A percentile compares a stretch with the other conserved stretches of the same genome.
These are phyloP conservation scores for Entrophospora sp. DNA, from an alignment of 192 early-diverging fungal species.

Conservation along the genomic window DNA sequence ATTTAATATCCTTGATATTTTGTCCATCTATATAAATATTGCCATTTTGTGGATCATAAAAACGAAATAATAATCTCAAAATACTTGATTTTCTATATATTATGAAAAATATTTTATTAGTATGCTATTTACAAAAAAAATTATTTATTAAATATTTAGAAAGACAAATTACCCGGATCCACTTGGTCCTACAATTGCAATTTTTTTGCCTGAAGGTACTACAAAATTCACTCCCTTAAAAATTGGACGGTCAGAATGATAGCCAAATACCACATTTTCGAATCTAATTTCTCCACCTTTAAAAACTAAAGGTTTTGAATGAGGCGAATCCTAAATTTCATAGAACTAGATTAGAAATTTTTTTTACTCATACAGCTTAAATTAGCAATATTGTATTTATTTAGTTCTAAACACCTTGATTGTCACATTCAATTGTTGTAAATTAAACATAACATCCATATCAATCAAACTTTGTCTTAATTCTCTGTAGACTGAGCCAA, in stretches of 20 bases:
- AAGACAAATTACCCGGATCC: slow-evolving; percentile 70
- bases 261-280: slow-evolving; percentile 86
- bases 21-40: slow-evolving; percentile 81
- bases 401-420: slow-evolving; percentile 20
- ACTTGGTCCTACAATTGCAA: slow-evolving; percentile 89
- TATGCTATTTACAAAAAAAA: slow-evolving; percentile 36
- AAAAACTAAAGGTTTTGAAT: slow-evolving; percentile 38
- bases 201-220: slow-evolving; percentile 75
- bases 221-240: slow-evolving; percentile 62
- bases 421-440: slow-evolving; percentile 47
- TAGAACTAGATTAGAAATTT: background rate
- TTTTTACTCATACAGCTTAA: background rate
- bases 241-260: slow-evolving; percentile 58
- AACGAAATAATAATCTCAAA: slow-evolving; percentile 82
- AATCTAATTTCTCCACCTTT: slow-evolving; percentile 77
- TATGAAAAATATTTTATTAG: slow-evolving; percentile 38
- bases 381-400: background rate
- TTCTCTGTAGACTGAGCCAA: slow-evolving; percentile 97
- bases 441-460: slow-evolving; percentile 93
- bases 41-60: slow-evolving; percentile 81
- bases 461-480: slow-evolving; percentile 90
- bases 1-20: slow-evolving; percentile 64
- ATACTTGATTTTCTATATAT: slow-evolving; percentile 73
- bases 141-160: too few species aligned
- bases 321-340: slow-evolving; percentile 38